Evolutionary conservation across 331 rosid genomes (phyloP).

Genomic region (Ulmus americana): DNA sequence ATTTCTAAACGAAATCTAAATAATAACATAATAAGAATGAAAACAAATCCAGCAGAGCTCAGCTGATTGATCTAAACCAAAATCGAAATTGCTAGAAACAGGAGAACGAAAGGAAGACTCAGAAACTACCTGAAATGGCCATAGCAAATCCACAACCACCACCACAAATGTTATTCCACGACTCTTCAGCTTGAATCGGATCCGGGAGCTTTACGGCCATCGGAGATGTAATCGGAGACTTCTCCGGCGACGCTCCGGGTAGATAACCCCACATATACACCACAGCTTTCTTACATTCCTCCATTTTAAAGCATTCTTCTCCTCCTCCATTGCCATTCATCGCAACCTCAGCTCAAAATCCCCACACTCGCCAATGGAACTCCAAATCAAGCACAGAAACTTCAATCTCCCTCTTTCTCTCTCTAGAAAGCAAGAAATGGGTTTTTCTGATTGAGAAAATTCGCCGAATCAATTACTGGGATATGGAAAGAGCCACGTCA

Average conservation of each 20-base stretch:
- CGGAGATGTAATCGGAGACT: slow-evolving; percentile 53
- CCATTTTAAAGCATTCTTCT: slow-evolving; percentile 31
- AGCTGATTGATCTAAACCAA: neutral
- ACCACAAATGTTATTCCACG: slow-evolving; percentile 67
- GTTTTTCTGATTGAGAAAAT: neutral
- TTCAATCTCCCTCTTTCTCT: slow-evolving; percentile 2
- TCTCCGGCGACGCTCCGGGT: slow-evolving; percentile 73
- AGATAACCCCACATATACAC: slow-evolving; percentile 86
- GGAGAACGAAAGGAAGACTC: slow-evolving; percentile 1
- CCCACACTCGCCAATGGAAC: neutral
- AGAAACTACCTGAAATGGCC: slow-evolving; percentile 73
- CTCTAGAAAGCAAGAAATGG: neutral
- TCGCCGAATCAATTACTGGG: slow-evolving; percentile 43
- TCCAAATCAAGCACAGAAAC: neutral
- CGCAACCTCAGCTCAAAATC: slow-evolving; percentile 11
- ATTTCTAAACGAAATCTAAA: no score
- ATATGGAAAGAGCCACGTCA: slow-evolving; percentile 34
- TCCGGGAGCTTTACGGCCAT: slow-evolving; percentile 33
- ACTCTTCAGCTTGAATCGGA: slow-evolving; percentile 31
- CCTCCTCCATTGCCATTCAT: slow-evolving; percentile 46
- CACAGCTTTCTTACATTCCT: slow-evolving; percentile 32
- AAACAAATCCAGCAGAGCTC: no score
- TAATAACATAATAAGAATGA: neutral
- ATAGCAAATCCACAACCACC: slow-evolving; percentile 92
- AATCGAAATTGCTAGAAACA: neutral